Evolutionary conservation across 306 rosid genomes (phyloP).

Genomic region (Lupinus albus): DNA sequence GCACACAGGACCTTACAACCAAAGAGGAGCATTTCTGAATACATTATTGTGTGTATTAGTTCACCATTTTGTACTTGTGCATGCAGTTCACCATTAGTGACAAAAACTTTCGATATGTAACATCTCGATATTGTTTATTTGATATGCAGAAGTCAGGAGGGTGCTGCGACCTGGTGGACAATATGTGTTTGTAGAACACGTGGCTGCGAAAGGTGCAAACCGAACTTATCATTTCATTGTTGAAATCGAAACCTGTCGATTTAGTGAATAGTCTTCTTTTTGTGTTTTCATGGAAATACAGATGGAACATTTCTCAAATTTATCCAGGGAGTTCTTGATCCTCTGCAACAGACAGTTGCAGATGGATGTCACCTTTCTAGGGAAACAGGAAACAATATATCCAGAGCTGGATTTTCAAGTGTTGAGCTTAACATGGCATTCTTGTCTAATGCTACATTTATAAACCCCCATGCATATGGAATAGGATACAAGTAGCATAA

Average conservation of each 20-base stretch:
- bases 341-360: slow-evolving; percentile 65
- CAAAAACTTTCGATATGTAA: background rate
- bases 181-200: slow-evolving; percentile 78
- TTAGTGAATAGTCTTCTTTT: slow-evolving; percentile 4
- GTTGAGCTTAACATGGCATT: slow-evolving; percentile 55
- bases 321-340: slow-evolving; percentile 66
- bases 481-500: slow-evolving; percentile 56
- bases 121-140: too few species aligned
- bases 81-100: background rate
- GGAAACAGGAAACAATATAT: slow-evolving; percentile 61
- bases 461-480: slow-evolving; percentile 78
- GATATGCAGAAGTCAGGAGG: slow-evolving; percentile 81
- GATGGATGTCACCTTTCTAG: slow-evolving; percentile 85
- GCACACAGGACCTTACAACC: background rate
- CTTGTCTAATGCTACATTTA: slow-evolving; percentile 52
- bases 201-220: slow-evolving; percentile 74
- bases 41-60: slow-evolving; percentile 6
- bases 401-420: slow-evolving; percentile 65
- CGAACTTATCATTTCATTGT: slow-evolving; percentile 30
- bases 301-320: slow-evolving; percentile 70
- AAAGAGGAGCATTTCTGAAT: slow-evolving; percentile 30
- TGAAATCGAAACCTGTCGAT: slow-evolving; percentile 2
- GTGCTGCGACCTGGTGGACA: slow-evolving; percentile 80
- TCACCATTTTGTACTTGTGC: background rate
- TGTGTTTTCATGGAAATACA: slow-evolving; percentile 42